Evolutionary conservation across 106 monocot species (phyloP), one percentile per base, ranked within the genome.

Genomic region (Agapanthus africanus): DNA sequence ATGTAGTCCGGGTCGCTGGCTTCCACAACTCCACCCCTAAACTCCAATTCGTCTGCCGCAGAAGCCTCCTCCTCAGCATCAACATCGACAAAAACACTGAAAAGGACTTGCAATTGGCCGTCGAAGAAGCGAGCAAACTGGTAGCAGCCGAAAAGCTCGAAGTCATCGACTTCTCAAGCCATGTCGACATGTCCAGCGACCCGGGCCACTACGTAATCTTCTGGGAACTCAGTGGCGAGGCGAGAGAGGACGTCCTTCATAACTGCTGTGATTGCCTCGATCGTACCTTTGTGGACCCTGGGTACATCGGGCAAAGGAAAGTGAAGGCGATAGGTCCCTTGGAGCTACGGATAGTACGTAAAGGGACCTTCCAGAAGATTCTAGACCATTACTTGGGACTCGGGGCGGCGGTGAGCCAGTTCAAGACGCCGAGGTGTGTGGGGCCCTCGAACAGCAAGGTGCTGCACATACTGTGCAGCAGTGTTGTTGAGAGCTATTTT

Each of bases 21-120:
- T 95, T 95, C 47, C 80, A 95, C 82, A 88, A 91, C 78, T 75
- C 81, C 18, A 86, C 95, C 0, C 95, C 95, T 16, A 74, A 82
- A 74, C 78, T 97, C 7, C 72, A 84, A 73, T 91, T 97, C 40
- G 64, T 97, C 22, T 84, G 91, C 80, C 72, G 91, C 63, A 70
- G 84, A 36, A 84, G 79, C 75, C 78, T 97, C 0, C 49, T 91
- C n/a, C 78, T 97, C 9, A 84, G 51, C 65, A 67, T 97, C 46
- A 97, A 97, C 84, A 87, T 91, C 27, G 95, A 97, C 80, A 97
- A 91, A 74, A 97, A 97, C 86, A 91, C 91, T 1, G 95, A 97
- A 79, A 86, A 87, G 16, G 95, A 97, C 80, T 78, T 97, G 18
- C 91, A 97, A 66, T 19, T 82, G 11, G 78, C 88, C 2, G 84